phyloP scores from a whole-genome alignment of 257 asterid species.

The Ballota nigra region DNA sequence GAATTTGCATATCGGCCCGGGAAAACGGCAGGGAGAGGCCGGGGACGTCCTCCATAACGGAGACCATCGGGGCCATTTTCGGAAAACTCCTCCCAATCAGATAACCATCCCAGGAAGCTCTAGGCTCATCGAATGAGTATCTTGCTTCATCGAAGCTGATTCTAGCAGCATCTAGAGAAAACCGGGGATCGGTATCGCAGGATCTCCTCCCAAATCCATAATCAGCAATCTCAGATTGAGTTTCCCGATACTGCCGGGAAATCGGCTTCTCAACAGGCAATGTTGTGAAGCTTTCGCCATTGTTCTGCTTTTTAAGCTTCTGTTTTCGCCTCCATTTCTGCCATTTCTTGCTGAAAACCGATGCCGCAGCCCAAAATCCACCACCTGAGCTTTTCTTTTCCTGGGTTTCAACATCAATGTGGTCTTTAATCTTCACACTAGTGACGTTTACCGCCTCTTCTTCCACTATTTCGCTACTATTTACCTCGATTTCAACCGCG shows the following conservation, averaged over 20 bases:
- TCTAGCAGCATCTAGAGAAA: slow-evolving; percentile 88
- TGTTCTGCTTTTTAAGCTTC: slow-evolving; percentile 65
- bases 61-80: slow-evolving; percentile 74
- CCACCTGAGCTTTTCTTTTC: slow-evolving; percentile 67
- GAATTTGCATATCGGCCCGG: slow-evolving; percentile 66
- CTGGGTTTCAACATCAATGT: slow-evolving; percentile 59
- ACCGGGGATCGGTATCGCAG: slow-evolving; percentile 87
- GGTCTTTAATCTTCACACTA: slow-evolving; percentile 69
- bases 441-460: slow-evolving; percentile 44
- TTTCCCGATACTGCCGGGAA: slow-evolving; percentile 71
- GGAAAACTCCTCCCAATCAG: slow-evolving; percentile 65
- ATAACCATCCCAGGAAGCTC: slow-evolving; percentile 94
- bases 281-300: slow-evolving; percentile 47
- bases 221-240: slow-evolving; percentile 95
- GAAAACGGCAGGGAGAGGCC: slow-evolving; percentile 36
- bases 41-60: slow-evolving; percentile 84
- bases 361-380: slow-evolving; percentile 88
- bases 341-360: slow-evolving; percentile 98
- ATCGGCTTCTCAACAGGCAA: slow-evolving; percentile 82
- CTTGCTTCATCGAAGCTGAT: slow-evolving; percentile 84
- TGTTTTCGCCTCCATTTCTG: slow-evolving; percentile 89
- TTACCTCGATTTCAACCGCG: slow-evolving; percentile 33
- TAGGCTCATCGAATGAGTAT: slow-evolving; percentile 85
- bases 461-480: slow-evolving; percentile 62
- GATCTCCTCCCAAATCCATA: slow-evolving; percentile 92